phyloP scores from a whole-genome alignment of 495 filamentous ascomycete species.

The Cryomyces antarcticus region DNA sequence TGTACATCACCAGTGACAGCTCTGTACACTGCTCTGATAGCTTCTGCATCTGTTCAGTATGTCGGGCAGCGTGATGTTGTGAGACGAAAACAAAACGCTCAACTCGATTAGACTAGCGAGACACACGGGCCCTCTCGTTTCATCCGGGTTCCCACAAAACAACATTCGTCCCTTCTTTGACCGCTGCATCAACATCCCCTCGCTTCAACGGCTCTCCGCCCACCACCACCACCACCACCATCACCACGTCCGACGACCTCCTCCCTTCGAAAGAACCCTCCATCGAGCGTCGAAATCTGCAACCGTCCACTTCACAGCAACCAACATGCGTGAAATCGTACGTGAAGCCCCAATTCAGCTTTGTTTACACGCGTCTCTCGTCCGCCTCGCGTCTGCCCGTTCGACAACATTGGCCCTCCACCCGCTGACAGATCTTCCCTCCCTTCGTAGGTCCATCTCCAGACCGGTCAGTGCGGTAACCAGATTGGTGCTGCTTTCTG shows the following conservation, averaged over 20 bases:
- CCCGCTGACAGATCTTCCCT: conserved; percentile 19
- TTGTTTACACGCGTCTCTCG: conserved; percentile 16
- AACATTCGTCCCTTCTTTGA: no score
- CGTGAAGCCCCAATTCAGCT: conserved; percentile 6
- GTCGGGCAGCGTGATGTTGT: no score
- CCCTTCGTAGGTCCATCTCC: conserved; percentile 66
- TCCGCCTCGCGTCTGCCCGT: conserved; percentile 13
- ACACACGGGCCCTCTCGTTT: no score
- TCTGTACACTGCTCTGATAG: no score
- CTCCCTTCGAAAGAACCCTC: no score
- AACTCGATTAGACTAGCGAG: no score
- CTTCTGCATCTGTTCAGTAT: no score
- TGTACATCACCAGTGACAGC: not conserved
- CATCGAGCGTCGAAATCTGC: not conserved
- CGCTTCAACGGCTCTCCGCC: not conserved
- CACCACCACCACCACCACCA: not conserved
- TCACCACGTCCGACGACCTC: not conserved
- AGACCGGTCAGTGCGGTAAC: conserved; percentile 96
- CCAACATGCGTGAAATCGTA: conserved; percentile 25
- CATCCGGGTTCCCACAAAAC: no score
- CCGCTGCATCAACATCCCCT: not conserved
- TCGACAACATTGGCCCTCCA: conserved; percentile 20
- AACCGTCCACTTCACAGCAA: conserved; percentile 1
- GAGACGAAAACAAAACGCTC: no score
- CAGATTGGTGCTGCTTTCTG: conserved; percentile 9